phyloP scores from a whole-genome alignment of 1,139 yeast genomes.

The Lodderomyces oxycetoniae region DNA sequence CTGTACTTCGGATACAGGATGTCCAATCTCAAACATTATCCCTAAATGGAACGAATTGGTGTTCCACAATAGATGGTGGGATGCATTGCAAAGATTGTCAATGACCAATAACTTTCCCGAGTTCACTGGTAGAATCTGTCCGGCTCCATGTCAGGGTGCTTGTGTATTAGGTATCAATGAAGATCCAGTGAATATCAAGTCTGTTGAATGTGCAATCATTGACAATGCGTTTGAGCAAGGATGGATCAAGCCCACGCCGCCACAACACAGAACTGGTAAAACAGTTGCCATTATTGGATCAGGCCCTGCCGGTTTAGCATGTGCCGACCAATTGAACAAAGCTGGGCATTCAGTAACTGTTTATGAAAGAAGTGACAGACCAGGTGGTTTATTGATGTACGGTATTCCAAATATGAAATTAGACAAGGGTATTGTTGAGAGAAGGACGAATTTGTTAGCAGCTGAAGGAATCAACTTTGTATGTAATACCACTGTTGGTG shows the following conservation, averaged over 20 bases:
- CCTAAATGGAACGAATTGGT: conserved; percentile 98
- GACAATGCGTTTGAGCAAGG: conserved; percentile 96
- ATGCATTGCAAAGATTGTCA: conserved; percentile 84
- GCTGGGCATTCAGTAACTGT: conserved; percentile 93
- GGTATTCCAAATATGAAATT: conserved; percentile 99
- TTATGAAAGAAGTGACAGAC: conserved; percentile 89
- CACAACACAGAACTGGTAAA: conserved; percentile 76
- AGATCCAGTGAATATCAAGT: conserved; percentile 95
- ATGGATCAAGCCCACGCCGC: conserved; percentile 88
- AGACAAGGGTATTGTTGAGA: conserved; percentile 86
- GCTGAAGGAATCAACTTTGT: conserved; percentile 87
- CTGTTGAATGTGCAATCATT: conserved; percentile 92
- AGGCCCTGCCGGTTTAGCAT: conserved; percentile 95
- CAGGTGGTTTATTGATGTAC: conserved; percentile 96
- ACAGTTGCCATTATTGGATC: conserved; percentile 86
- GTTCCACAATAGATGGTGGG: conserved; percentile 91
- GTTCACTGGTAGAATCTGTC: conserved; percentile 96
- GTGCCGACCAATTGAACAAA: conserved; percentile 93
- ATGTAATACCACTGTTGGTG: conserved; percentile 77
- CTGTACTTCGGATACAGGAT: conserved; percentile 97
- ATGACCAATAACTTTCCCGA: conserved; percentile 99
- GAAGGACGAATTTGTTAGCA: conserved; percentile 85
- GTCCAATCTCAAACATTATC: conserved; percentile 94
- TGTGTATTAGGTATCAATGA: conserved; percentile 93
- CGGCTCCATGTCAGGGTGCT: conserved; percentile 99